These are phyloP conservation scores for Camellia japonica DNA, from an alignment of 148 eudicot genomes.

Conservation along the genomic window DNA sequence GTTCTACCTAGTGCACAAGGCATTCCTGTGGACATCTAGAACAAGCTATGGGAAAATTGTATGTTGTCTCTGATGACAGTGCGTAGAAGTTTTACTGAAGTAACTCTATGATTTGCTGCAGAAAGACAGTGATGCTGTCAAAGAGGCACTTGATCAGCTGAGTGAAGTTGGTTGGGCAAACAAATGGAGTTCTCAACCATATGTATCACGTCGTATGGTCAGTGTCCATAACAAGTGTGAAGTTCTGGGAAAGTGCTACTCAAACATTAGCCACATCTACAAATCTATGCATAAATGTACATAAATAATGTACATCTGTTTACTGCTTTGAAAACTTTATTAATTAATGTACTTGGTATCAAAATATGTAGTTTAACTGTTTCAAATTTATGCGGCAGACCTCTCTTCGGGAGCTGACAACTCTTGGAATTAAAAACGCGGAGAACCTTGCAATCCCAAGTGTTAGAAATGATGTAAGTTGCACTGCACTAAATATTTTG, in stretches of 20 bases:
- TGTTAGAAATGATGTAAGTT: slow-evolving; percentile 90
- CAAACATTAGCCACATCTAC: slow-evolving; percentile 15
- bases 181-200: slow-evolving; percentile 95
- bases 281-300: slow-evolving; percentile 25
- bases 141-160: slow-evolving; percentile 86
- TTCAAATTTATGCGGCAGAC: slow-evolving; percentile 50
- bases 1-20: neutral
- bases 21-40: neutral
- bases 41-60: too few species aligned
- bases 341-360: neutral
- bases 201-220: slow-evolving; percentile 83
- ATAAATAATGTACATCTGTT: slow-evolving; percentile 11
- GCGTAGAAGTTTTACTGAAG: neutral
- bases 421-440: slow-evolving; percentile 92
- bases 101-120: slow-evolving; percentile 31
- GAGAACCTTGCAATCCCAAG: slow-evolving; percentile 95
- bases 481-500: neutral
- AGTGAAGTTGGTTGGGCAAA: slow-evolving; percentile 90
- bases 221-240: slow-evolving; percentile 30
- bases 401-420: slow-evolving; percentile 80
- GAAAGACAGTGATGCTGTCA: slow-evolving; percentile 93
- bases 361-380: slow-evolving; percentile 9
- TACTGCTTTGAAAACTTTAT: neutral
- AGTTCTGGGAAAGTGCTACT: slow-evolving; percentile 20
- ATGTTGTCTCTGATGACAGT: too few species aligned